Evolutionary conservation across 2,329 filamentous ascomycete species (phyloP).

Genomic region (Botrytis elliptica): DNA sequence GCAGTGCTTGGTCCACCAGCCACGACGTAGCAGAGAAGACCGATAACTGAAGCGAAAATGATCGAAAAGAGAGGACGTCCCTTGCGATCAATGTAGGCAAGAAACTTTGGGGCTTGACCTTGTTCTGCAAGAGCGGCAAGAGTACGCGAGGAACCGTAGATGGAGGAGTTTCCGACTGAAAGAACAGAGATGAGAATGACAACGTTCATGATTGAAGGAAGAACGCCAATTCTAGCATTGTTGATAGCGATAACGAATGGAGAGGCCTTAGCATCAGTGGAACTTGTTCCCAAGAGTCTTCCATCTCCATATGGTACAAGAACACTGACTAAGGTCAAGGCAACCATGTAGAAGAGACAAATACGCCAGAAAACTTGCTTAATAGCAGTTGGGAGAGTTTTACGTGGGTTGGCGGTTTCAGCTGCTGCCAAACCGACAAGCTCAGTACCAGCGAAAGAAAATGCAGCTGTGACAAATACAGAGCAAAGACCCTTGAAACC

Average conservation of each 20-base stretch:
- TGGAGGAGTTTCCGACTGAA: slow-evolving; percentile 57
- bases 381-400: slow-evolving; percentile 50
- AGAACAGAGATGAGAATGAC: slow-evolving; percentile 59
- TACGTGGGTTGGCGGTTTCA: slow-evolving; percentile 50
- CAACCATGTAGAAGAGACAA: slow-evolving; percentile 52
- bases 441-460: slow-evolving; percentile 53
- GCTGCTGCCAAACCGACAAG: slow-evolving; percentile 53
- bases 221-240: slow-evolving; percentile 51
- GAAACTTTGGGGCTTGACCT: slow-evolving; percentile 56
- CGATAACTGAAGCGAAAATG: slow-evolving; percentile 34
- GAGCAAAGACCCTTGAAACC: slow-evolving; percentile 52
- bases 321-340: slow-evolving; percentile 52
- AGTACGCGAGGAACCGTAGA: slow-evolving; percentile 60
- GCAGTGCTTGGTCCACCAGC: slow-evolving; percentile 49
- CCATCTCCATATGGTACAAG: slow-evolving; percentile 47
- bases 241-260: slow-evolving; percentile 59
- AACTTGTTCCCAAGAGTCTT: slow-evolving; percentile 40
- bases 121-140: slow-evolving; percentile 59
- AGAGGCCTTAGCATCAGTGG: slow-evolving; percentile 44
- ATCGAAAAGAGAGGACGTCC: slow-evolving; percentile 56
- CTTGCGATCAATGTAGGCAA: slow-evolving; percentile 57
- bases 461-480: slow-evolving; percentile 53
- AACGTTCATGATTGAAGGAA: slow-evolving; percentile 58
- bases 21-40: slow-evolving; percentile 51
- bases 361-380: slow-evolving; percentile 58